These are phyloP conservation scores for Rubia tinctorum DNA, from an alignment of 305 asterid genomes.

Conservation along the genomic window DNA sequence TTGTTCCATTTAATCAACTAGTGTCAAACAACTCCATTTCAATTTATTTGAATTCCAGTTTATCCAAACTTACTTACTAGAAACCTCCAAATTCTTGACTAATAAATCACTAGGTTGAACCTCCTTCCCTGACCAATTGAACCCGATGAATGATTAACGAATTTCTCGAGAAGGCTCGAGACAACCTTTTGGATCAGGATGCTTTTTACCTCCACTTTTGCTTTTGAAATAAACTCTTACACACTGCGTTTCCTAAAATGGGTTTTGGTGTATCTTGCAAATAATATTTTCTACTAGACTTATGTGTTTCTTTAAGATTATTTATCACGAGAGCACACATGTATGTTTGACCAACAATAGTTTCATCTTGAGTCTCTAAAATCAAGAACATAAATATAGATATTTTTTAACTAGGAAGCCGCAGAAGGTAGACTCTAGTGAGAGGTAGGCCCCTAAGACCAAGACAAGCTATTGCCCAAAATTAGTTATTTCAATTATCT, in stretches of 20 bases:
- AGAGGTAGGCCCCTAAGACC: too few relatives aligned
- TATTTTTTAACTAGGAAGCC: conserved; percentile 57
- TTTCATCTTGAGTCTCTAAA: conserved; percentile 64
- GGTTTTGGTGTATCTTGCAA: conserved; percentile 28
- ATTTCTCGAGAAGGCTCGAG: conserved; percentile 77
- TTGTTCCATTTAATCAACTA: conserved; percentile 98
- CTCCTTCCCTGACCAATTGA: conserved; percentile 81
- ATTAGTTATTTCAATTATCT: too few relatives aligned
- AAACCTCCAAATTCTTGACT: conserved; percentile 86
- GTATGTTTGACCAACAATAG: conserved; percentile 53
- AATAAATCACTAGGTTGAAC: conserved; percentile 74
- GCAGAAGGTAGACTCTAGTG: conserved; percentile 31
- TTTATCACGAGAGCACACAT: conserved; percentile 36
- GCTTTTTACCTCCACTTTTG: conserved; percentile 59
- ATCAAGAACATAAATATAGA: conserved; percentile 77
- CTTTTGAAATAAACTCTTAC: conserved; percentile 32
- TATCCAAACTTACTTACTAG: conserved; percentile 94
- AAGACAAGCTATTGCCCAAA: too few relatives aligned
- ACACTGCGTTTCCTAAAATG: conserved; percentile 37
- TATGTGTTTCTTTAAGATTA: too few relatives aligned
- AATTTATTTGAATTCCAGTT: conserved; percentile 76
- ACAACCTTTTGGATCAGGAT: conserved; percentile 79
- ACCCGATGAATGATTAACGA: conserved; percentile 59
- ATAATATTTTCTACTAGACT: conserved; percentile 42
- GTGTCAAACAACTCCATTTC: conserved; percentile 95